Percentiles rank a stretch among this genome's conserved stretches.
phyloP scores from a whole-genome alignment of 2,329 filamentous ascomycete genomes.

The Gaeumannomyces tritici region DNA sequence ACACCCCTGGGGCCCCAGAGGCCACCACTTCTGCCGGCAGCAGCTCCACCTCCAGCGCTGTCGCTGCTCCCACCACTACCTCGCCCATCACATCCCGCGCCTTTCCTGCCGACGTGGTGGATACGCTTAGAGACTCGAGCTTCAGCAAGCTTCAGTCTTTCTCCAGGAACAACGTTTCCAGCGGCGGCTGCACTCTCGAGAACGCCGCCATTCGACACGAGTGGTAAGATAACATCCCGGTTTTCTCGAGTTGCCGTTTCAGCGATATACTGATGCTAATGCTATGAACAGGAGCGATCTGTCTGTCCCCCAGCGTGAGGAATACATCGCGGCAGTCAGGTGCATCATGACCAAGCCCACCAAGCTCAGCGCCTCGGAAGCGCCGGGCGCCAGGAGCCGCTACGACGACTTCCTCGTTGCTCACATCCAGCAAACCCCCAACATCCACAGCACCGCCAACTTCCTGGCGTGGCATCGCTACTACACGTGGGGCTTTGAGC shows the following conservation, averaged over 20 bases:
- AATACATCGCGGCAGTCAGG: conserved; percentile 15
- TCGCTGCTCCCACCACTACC: background rate
- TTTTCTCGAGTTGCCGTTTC: background rate
- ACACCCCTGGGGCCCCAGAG: too few species aligned
- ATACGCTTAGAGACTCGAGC: conserved; percentile 16
- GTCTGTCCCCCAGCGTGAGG: conserved; percentile 11
- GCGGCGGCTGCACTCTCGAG: conserved; percentile 18
- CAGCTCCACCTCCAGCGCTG: background rate
- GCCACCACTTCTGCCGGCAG: too few species aligned
- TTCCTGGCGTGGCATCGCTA: conserved; percentile 18
- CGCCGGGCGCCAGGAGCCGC: conserved; percentile 16
- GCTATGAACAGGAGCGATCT: conserved; percentile 14
- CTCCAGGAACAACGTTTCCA: conserved; percentile 13
- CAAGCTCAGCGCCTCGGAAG: conserved; percentile 10
- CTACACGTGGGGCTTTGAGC: conserved; percentile 20
- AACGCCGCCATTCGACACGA: conserved; percentile 16
- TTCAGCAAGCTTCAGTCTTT: conserved; percentile 18
- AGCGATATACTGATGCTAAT: background rate
- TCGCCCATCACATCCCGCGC: conserved; percentile 4
- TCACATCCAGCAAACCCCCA: conserved; percentile 22
- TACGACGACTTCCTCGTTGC: conserved; percentile 22
- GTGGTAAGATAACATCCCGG: conserved; percentile 11
- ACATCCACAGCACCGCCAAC: conserved; percentile 17
- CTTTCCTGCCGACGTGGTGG: conserved; percentile 18
- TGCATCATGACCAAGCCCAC: conserved; percentile 18